Base-by-base conservation (phyloP, 768 basidiomycete genomes). In the Melanogaster broomeanus region DNA sequence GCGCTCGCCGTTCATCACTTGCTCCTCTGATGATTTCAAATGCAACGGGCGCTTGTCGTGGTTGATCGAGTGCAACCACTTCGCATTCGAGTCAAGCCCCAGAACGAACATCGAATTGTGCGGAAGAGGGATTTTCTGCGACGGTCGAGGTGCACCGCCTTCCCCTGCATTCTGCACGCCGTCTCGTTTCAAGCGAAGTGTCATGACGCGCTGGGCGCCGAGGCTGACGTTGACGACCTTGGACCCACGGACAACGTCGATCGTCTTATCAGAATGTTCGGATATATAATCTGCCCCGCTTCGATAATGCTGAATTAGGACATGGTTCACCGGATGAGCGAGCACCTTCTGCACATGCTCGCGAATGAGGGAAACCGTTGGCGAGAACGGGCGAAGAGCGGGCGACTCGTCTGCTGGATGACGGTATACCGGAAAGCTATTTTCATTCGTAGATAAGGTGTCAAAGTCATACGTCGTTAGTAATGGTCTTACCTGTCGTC, bases 221-320 rank as follows among this genome's bases (percentile, higher is more conserved):
- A 92, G 73, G 60, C 86, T 88, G 55, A 92, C 85, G 52, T 93
- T 93, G 53, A 89, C 87, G 56, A 92, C 86, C 48, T 75, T 82
- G 7, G 88, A 87, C 28, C 82, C 85, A 13, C 77, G 80, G 4
- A 85, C 81, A 56, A 93, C 80, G 64, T 93, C 90, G 58, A 92
- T 79, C 6, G 90, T 93, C 71, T 93, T 93, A 68, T 93, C 90
- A 0, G 87, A 88, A 66, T 93, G 90, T 59, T 91, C 89, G 0
- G 89, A 90, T 55, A 92, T 92, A 68, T 85, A 88, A 67, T 92
- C 90, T 25, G 79, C 81, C 6, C 90, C 90, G 12, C 77, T 78
- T 50, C 90, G 87, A 63, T 92, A 92, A 63, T 82, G 77, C 61
- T 92, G 90, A 44, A 92, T 89, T 27, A 93, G 78, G 42, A 88